Base-by-base conservation (phyloP, 805 yeast genomes). In the Metschnikowia matae region DNA sequence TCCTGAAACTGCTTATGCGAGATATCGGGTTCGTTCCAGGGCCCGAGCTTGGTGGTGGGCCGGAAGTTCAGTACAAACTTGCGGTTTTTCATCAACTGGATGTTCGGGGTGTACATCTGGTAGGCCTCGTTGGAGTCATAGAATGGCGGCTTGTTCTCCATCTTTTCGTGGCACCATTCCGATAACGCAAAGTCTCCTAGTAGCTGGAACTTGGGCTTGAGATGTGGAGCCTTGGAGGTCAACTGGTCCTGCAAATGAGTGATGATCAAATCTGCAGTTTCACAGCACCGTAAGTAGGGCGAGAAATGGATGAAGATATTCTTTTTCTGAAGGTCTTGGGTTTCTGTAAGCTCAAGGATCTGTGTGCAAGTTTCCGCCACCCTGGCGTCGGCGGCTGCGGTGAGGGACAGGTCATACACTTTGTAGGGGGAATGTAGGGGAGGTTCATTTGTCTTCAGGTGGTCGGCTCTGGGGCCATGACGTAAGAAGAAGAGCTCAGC, bases 161-260 rank as follows among this genome's bases (percentile, higher is more conserved):
- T 72, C 35, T 66, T 64, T 44, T 73, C 77, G 51, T 73, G 78
- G 54, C 73, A 63, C 78, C 78, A 73, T 53, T 73, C 78, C 40
- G 72, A 65, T 15, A 73, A 57, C 11, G 77, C 78, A 65, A 73
- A 73, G 54, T 73, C 78, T 10, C 77, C 72, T 46, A 72, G 57
- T 29, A 73, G 61, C 52, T 69, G 77, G 58, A 67, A 71, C 49
- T 70, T 52, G 26, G 69, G 49, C 54, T 67, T 69, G 47, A 62
- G 64, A 42, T 63, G 54, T 14, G 71, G 73, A 48, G 50, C 64
- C 48, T 49, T 49, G 7, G 51, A 55, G 34, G 52, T 60, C n/a
- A 69, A 46, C 39, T 49, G 41, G 23, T 53, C 48, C 50, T 62
- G 65, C 44, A 73, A 52, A 31, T 63, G 58, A 15, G 71, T 60